Evolutionary conservation across 139 green algal species (phyloP).

Genomic region (Desmodesmus armatus): DNA sequence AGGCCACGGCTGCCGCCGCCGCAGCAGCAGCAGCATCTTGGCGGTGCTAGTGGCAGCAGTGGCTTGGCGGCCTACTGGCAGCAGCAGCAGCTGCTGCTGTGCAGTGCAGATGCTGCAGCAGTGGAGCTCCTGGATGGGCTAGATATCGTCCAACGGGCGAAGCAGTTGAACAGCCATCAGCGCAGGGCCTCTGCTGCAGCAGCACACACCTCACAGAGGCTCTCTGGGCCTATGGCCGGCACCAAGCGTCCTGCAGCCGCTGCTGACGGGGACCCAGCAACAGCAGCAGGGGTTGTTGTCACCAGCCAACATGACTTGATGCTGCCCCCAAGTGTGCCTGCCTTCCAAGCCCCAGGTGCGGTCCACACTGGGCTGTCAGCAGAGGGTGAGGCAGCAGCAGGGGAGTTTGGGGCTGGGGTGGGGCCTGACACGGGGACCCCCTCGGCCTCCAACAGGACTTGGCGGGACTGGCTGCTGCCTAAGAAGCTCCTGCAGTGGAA

Average conservation of each 20-base stretch:
- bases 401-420: background rate
- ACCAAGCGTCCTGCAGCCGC: background rate
- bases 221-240: no score
- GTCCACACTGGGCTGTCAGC: background rate
- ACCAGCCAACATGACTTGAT: background rate
- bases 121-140: no score
- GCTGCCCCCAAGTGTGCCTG: no score
- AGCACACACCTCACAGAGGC: no score
- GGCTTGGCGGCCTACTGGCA: background rate
- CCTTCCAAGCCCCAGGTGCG: no score
- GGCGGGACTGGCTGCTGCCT: slow-evolving; percentile 48
- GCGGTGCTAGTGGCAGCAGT: background rate
- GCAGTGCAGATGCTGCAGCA: slow-evolving; percentile 16
- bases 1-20: no score
- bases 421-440: background rate
- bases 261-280: background rate
- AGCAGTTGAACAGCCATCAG: no score
- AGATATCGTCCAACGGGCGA: no score
- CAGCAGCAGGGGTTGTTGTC: background rate
- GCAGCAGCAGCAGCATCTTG: no score
- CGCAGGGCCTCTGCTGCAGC: no score
- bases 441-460: slow-evolving; percentile 31
- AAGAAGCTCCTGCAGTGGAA: slow-evolving; percentile 45
- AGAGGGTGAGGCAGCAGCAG: slow-evolving; percentile 42
- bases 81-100: background rate